These are phyloP conservation scores for Cymbidium sinense DNA, from an alignment of 106 monocot genomes.

Conservation along the genomic window DNA sequence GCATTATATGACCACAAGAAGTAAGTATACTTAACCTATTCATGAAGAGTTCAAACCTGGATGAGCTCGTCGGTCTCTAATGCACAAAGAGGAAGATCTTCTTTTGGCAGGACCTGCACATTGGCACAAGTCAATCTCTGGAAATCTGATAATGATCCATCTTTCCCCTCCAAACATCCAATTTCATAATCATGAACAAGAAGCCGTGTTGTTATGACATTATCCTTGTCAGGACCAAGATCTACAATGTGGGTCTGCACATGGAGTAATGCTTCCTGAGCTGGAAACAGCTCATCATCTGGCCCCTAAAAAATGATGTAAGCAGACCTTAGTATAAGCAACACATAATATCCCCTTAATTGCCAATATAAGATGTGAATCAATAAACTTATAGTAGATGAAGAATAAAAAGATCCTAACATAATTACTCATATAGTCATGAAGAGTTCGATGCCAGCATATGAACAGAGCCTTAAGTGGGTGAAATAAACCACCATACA, in stretches of 20 bases:
- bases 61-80: conserved; percentile 68
- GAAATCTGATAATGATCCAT: conserved; percentile 68
- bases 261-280: conserved; percentile 96
- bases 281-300: conserved; percentile 94
- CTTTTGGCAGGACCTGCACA: conserved; percentile 80
- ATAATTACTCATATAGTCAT: neutral
- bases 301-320: conserved; percentile 51
- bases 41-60: conserved; percentile 48
- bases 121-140: conserved; percentile 55
- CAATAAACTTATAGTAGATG: neutral
- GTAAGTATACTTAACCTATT: neutral
- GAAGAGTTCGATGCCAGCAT: neutral
- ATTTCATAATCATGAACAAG: conserved; percentile 66
- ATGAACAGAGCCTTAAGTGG: neutral
- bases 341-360: neutral
- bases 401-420: neutral
- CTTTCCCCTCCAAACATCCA: conserved; percentile 61
- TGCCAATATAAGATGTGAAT: neutral
- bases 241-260: conserved; percentile 87
- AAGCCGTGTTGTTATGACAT: conserved; percentile 87
- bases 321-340: neutral
- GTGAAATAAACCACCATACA: neutral
- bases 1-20: neutral
- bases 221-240: conserved; percentile 90
- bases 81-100: conserved; percentile 69